Conservation (phyloP, 2,329 filamentous ascomycete genomes). For the Claviceps humidiphila region DNA sequence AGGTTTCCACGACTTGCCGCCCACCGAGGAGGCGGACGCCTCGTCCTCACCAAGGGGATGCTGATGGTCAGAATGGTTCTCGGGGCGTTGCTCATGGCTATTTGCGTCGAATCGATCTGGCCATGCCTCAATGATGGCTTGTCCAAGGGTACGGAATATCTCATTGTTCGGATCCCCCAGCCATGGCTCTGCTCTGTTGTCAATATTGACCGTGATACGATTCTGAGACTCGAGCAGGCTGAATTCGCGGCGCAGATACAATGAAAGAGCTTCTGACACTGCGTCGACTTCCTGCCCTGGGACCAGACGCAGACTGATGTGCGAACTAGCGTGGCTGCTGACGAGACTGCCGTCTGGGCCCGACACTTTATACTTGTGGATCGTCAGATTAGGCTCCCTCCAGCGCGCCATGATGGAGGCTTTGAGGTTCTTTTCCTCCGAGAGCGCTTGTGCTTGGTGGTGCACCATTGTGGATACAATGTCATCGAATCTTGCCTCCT, state of each 20-base stretch:
- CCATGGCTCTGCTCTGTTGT: conserved; percentile 93
- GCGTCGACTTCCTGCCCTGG: conserved; percentile 78
- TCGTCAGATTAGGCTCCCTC: conserved; percentile 88
- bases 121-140: conserved; percentile 79
- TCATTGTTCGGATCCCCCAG: conserved; percentile 82
- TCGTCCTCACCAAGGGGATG: too few relatives aligned
- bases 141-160: conserved; percentile 79
- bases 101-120: conserved; percentile 35
- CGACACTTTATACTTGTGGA: conserved; percentile 86
- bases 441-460: conserved; percentile 47
- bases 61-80: too few relatives aligned
- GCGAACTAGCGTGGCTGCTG: conserved; percentile 74
- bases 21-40: background rate
- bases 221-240: conserved; percentile 66
- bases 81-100: background rate
- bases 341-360: conserved; percentile 88
- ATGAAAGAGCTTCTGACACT: conserved; percentile 54
- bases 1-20: conserved; percentile 14
- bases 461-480: conserved; percentile 66
- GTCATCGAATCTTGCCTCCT: conserved; percentile 70
- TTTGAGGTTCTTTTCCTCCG: conserved; percentile 54
- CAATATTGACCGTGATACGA: conserved; percentile 65
- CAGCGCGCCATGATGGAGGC: conserved; percentile 82
- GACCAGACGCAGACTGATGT: conserved; percentile 81
- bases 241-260: conserved; percentile 61